Base-by-base conservation (phyloP, 768 basidiomycete species). In the Hericium coralloides region DNA sequence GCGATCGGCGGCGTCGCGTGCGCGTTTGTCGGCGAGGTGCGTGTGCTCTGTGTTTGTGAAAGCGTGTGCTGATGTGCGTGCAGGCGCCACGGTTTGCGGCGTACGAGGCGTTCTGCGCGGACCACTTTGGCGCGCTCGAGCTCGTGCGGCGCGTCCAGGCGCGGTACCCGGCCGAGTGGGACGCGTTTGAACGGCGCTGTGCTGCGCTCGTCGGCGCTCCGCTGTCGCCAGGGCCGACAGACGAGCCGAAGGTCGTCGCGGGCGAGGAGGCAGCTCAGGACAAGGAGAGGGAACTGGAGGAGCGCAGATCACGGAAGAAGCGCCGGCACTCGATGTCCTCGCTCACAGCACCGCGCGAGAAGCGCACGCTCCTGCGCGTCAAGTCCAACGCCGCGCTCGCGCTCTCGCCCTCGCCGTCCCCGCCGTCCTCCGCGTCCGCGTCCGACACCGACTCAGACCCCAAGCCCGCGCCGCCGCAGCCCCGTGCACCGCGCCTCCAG, bases 41-140 rank as follows among this genome's bases (percentile, higher is more conserved):
- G 51, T 57, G 47, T 18, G 45, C 14, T 39, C 12, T 38, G 36
- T 53, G 43, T 45, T 45, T 52, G 52, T 38, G 38, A 31, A 31
- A 22, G 49, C 18, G 48, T 53, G 56, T 58, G 53, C 49, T 59
- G 58, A 53, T 57, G 59, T 37, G 39, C 12, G 38, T 50, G 5
- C 62, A 95, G 92, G 86, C 85, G 23, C 74, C 84, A 15, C 73
- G 77, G 38, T 95, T 95, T 62, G 76, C 80, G 56, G 76, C 83
- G 1, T 99, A 99, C 72, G 82, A 93, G 67, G 71, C 78, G 12
- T 98, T 93, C 65, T 98, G 95, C 66, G 82, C 91, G 0, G 85
- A 85, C 0, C 95, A 98, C 65, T 80, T 83, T 52, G 87, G 89
- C 62, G 94, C 93, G 0, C 74, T 88, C 56, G 83, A 88, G 59